Base-by-base conservation (phyloP, 768 basidiomycete species). In the Obba rivulosa region DNA sequence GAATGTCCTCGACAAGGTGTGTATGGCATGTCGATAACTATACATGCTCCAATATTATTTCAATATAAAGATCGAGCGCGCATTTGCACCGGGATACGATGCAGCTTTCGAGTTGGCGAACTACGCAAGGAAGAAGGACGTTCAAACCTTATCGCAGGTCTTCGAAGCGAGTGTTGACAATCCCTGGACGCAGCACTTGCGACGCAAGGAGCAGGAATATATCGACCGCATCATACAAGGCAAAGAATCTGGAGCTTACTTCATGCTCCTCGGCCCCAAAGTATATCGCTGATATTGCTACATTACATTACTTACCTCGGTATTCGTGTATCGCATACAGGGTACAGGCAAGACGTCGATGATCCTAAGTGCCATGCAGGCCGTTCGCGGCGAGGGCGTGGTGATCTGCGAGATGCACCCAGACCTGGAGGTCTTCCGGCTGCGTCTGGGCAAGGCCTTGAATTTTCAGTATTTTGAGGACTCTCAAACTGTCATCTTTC, bases 401-500 rank as follows among this genome's bases (percentile, higher is more conserved):
- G 78, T 84, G 8, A 76, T 90, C 69, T 85, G 82, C 59, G 87
- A 89, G 60, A 90, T 85, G 14, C 89, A 92, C 64, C 87, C 87
- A 17, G 87, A 92, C 66, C 72, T 93, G 16, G 87, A 92, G 63
- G 87, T 93, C 24, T 91, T 94, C 68, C 76, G 85, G 48, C 73
- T 92, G 36, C 80, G 90, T 35, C 74, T 95, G 22, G 92, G 92
- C 40, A 91, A 91, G 64, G 83, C 87, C 9, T 67, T 92, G 37
- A 88, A 92, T 57, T 92, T 82, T 58, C 92, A 95, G 62, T 92
- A 76, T 69, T 83, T 85, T 52, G 87, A 89, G 66, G 87, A 89
- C 61, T 84, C 82, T 21, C 87, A 89, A 62, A 81, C 79, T 2
- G 83, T 81, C 8, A 65, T 94, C 18, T 92, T 92, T 67, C 87